These are phyloP conservation scores for Silene noctiflora DNA, from an alignment of 179 eudicot species.

Conservation along the genomic window DNA sequence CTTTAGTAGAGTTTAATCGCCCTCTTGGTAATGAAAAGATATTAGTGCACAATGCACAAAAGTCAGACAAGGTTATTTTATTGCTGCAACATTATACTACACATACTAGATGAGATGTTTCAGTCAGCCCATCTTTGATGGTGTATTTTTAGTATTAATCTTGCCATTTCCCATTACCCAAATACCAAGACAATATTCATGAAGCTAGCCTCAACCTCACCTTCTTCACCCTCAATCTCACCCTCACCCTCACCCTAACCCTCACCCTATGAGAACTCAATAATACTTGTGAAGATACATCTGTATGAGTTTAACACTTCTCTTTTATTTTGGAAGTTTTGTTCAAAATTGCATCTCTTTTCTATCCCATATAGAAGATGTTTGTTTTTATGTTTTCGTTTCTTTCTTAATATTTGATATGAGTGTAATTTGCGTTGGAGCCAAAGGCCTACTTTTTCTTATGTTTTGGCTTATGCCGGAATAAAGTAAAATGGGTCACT, in stretches of 20 bases:
- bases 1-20: not conserved
- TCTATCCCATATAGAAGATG: too few species aligned
- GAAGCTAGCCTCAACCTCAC: not conserved
- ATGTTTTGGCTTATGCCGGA: too few species aligned
- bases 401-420: too few species aligned
- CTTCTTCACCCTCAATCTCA: not conserved
- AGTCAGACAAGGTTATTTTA: not conserved
- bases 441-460: too few species aligned
- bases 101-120: not conserved
- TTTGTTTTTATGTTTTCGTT: too few species aligned
- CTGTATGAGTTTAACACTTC: not conserved
- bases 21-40: not conserved
- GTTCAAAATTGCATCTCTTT: too few species aligned
- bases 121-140: not conserved
- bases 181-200: not conserved
- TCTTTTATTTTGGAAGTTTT: not conserved
- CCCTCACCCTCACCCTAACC: not conserved
- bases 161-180: not conserved
- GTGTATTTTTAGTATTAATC: not conserved
- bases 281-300: not conserved
- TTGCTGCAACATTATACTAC: not conserved
- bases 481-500: too few species aligned
- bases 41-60: not conserved
- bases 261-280: not conserved
- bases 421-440: too few species aligned